These are phyloP conservation scores for Brasilioporus rufonigricans DNA, from an alignment of 768 basidiomycete species.

Conservation along the genomic window DNA sequence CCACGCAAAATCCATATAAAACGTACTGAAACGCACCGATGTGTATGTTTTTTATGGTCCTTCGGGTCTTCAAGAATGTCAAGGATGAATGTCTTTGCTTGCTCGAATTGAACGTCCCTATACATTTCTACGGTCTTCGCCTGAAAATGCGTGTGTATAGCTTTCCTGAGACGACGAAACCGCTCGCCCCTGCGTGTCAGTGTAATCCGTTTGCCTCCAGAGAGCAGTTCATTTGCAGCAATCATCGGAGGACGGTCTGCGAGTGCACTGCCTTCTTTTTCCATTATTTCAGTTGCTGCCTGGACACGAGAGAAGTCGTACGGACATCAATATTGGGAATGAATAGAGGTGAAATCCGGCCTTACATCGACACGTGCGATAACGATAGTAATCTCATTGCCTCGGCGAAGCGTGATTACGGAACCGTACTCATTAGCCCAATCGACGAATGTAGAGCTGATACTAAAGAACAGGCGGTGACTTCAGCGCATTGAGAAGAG, in stretches of 20 bases:
- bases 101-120: constrained; percentile 41
- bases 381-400: constrained; percentile 25
- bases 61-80: constrained; percentile 34
- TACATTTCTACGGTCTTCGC: constrained; percentile 46
- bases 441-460: constrained; percentile 39
- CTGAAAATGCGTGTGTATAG: constrained; percentile 53
- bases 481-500: neutral
- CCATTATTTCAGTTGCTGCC: constrained; percentile 60
- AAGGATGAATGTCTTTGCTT: constrained; percentile 19
- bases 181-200: constrained; percentile 48
- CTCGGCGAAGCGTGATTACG: constrained; percentile 52
- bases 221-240: constrained; percentile 52
- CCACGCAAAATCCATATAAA: neutral
- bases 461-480: constrained; percentile 1
- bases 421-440: constrained; percentile 61
- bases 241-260: constrained; percentile 52
- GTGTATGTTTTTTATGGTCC: constrained; percentile 41
- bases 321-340: no score
- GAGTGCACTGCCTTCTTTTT: constrained; percentile 52
- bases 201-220: constrained; percentile 52
- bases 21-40: constrained; percentile 40
- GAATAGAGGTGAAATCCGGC: neutral
- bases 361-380: constrained; percentile 21
- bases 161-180: constrained; percentile 55
- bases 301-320: constrained; percentile 21